phyloP scores from a whole-genome alignment of 2,329 filamentous ascomycete genomes.

The Hypocrella siamensis region DNA sequence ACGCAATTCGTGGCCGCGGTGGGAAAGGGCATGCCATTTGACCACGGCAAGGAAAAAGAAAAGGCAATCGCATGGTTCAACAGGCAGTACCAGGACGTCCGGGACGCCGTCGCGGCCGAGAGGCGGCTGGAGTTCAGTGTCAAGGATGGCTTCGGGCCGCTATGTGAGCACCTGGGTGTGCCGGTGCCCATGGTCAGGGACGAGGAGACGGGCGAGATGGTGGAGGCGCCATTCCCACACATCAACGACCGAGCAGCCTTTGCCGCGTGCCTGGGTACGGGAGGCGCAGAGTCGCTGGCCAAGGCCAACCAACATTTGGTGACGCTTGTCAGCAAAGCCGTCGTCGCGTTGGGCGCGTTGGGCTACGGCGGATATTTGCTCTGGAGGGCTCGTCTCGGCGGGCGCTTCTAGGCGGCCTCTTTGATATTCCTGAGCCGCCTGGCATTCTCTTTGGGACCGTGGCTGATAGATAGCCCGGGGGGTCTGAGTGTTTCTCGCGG shows the following conservation, averaged over 20 bases:
- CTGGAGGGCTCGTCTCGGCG: too few species aligned
- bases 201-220: constrained; percentile 13
- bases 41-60: constrained; percentile 17
- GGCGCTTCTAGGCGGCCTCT: too few species aligned
- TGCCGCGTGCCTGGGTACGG: constrained; percentile 1
- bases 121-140: constrained; percentile 22
- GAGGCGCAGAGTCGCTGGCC: constrained; percentile 5
- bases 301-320: constrained; percentile 12
- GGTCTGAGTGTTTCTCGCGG: too few species aligned
- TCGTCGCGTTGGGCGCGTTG: constrained; percentile 9
- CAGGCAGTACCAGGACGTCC: constrained; percentile 20
- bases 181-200: constrained; percentile 18
- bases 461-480: too few species aligned
- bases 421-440: too few species aligned
- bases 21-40: constrained; percentile 10
- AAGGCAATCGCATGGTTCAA: constrained; percentile 21
- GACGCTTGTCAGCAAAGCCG: constrained; percentile 8
- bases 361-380: constrained; percentile 14
- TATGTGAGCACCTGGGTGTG: constrained; percentile 23
- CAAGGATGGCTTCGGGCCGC: constrained; percentile 23
- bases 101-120: constrained; percentile 15
- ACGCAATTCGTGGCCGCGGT: constrained; percentile 12
- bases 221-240: constrained; percentile 16
- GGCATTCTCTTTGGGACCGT: too few species aligned
- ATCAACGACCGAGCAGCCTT: constrained; percentile 16